phyloP scores from a whole-genome alignment of 768 basidiomycete species.

The Auriscalpium vulgare region DNA sequence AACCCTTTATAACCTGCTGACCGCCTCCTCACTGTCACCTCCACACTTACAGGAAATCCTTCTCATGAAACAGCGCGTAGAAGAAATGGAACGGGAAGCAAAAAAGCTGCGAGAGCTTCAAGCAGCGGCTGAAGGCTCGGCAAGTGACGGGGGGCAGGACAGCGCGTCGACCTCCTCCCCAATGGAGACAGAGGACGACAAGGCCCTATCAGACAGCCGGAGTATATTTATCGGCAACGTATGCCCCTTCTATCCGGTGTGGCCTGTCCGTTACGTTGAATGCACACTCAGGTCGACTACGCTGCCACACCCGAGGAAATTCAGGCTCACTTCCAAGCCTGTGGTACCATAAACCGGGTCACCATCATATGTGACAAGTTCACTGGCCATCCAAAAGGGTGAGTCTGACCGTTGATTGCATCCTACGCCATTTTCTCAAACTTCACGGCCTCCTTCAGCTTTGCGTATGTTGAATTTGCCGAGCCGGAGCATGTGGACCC shows the following conservation, averaged over 20 bases:
- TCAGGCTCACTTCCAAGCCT: constrained; percentile 93
- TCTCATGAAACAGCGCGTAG: constrained; percentile 87
- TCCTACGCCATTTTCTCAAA: constrained; percentile 7
- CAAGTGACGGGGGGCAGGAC: constrained; percentile 34
- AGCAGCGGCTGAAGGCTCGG: constrained; percentile 60
- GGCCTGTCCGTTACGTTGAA: background rate
- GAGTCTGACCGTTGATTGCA: constrained; percentile 14
- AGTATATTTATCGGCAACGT: constrained; percentile 98
- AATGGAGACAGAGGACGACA: constrained; percentile 83
- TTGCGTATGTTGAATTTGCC: constrained; percentile 98
- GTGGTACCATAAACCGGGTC: constrained; percentile 96
- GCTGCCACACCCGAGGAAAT: constrained; percentile 96
- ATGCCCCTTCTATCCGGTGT: constrained; percentile 11
- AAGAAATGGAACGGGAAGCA: constrained; percentile 90
- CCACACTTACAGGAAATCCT: constrained; percentile 58
- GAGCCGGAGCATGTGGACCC: constrained; percentile 87
- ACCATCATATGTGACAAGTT: constrained; percentile 99
- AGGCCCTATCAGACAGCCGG: constrained; percentile 67
- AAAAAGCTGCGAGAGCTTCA: constrained; percentile 83
- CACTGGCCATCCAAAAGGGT: constrained; percentile 99
- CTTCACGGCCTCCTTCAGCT: constrained; percentile 38
- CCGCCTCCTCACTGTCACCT: background rate
- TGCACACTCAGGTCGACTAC: constrained; percentile 78
- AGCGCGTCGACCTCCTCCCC: constrained; percentile 39
- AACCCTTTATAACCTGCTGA: background rate